Percentiles rank a stretch among this genome's conserved stretches.
These are phyloP conservation scores for Trapa incisa DNA, from an alignment of 345 rosid genomes.

Conservation along the genomic window DNA sequence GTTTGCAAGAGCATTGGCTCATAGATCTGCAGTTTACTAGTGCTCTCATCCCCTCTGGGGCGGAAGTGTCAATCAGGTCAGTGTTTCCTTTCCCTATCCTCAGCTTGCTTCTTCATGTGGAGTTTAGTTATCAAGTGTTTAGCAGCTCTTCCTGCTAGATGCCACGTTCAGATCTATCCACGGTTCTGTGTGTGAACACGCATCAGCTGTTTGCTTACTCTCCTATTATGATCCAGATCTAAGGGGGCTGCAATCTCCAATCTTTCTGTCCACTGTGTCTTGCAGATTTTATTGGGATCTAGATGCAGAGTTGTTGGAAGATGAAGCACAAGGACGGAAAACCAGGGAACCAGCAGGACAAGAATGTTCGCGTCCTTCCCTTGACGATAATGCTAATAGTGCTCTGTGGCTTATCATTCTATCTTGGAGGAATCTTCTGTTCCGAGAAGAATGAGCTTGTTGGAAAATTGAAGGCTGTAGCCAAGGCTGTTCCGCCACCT, in stretches of 20 bases:
- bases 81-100: not conserved
- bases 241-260: not conserved
- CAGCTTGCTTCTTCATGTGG: not conserved
- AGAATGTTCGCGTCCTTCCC: conserved; percentile 32
- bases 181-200: no score
- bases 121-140: not conserved
- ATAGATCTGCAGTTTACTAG: not conserved
- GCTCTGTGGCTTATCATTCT: conserved; percentile 73
- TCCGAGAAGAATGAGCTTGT: conserved; percentile 38
- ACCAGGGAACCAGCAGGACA: conserved; percentile 35
- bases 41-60: not conserved
- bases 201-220: not conserved
- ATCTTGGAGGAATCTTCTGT: conserved; percentile 77
- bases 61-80: not conserved
- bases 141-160: no score
- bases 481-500: conserved; percentile 33
- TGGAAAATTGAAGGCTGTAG: conserved; percentile 20
- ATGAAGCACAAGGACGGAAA: conserved; percentile 91
- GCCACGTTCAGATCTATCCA: no score
- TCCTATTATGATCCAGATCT: not conserved
- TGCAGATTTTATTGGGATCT: not conserved
- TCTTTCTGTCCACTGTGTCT: not conserved
- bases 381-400: conserved; percentile 34
- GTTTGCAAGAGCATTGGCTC: not conserved
- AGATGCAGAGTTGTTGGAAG: conserved; percentile 23